Conservation (phyloP, 495 filamentous ascomycete species). For the Aspergillus ellipticus region DNA sequence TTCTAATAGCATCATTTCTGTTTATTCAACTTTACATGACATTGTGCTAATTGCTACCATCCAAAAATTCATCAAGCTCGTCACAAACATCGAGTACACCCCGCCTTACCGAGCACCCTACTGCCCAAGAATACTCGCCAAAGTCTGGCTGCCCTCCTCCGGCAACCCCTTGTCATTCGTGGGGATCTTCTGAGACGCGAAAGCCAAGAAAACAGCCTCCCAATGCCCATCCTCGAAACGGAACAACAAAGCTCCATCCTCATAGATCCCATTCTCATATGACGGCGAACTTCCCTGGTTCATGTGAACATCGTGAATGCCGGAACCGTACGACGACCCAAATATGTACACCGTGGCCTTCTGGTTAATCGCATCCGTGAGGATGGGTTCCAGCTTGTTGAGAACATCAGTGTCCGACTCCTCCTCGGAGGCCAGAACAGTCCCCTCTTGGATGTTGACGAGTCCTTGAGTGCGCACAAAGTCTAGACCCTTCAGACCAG, state of each 20-base stretch:
- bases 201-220: constrained; percentile 18
- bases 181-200: constrained; percentile 14
- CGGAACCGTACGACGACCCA: constrained; percentile 30
- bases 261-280: constrained; percentile 34
- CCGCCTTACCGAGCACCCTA: not conserved
- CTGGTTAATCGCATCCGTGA: constrained; percentile 28
- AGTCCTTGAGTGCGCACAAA: constrained; percentile 23
- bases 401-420: constrained; percentile 28
- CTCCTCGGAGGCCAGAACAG: not conserved
- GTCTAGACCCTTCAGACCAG: constrained; percentile 21
- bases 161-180: constrained; percentile 7
- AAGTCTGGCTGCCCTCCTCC: constrained; percentile 5
- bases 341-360: constrained; percentile 33
- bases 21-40: not conserved
- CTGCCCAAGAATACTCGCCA: constrained; percentile 12
- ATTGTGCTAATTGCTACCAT: not conserved
- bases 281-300: constrained; percentile 36
- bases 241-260: constrained; percentile 33
- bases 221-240: constrained; percentile 14
- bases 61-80: not conserved
- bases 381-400: constrained; percentile 31
- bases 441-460: constrained; percentile 15
- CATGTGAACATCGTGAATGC: constrained; percentile 45
- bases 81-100: not conserved
- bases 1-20: too few relatives aligned